Evolutionary conservation across 225 moss, liverwort and hornwort species (phyloP).

Genomic region (Anthoceros angustus): DNA sequence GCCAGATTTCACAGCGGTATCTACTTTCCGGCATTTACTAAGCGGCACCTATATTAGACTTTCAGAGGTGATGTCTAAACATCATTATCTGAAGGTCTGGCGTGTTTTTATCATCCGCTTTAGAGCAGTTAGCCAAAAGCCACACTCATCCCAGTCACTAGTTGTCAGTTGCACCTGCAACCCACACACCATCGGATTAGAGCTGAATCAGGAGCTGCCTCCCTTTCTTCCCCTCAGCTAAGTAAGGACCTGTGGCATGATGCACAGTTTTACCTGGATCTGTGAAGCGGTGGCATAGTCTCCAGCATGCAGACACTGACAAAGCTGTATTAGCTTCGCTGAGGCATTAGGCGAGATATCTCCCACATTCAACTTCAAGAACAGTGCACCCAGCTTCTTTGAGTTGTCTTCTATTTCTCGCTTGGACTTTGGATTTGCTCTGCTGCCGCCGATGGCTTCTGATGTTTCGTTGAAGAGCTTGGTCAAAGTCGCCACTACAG

Average conservation of each 20-base stretch:
- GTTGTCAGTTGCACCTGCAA: slow-evolving; percentile 83
- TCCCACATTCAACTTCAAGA: slow-evolving; percentile 67
- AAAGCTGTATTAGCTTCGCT: slow-evolving; percentile 60
- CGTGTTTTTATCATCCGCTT: slow-evolving; percentile 94
- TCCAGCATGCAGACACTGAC: slow-evolving; percentile 53
- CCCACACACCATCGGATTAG: neutral
- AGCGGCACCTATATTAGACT: neutral
- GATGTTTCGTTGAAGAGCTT: slow-evolving; percentile 76
- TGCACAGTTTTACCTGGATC: slow-evolving; percentile 79
- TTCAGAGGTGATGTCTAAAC: neutral
- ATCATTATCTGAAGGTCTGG: slow-evolving; percentile 56
- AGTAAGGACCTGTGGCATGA: too few species aligned
- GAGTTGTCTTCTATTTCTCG: slow-evolving; percentile 88
- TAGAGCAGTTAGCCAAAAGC: slow-evolving; percentile 66
- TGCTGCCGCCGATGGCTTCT: slow-evolving; percentile 49
- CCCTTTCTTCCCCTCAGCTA: too few species aligned
- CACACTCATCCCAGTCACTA: slow-evolving; percentile 84
- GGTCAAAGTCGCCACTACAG: slow-evolving; percentile 55
- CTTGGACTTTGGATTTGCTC: slow-evolving; percentile 60
- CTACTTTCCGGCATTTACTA: neutral
- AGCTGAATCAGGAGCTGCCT: neutral
- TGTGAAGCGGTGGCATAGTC: slow-evolving; percentile 59
- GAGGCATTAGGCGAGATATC: slow-evolving; percentile 75
- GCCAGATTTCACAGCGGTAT: too few species aligned
- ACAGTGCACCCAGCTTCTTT: slow-evolving; percentile 69